phyloP scores from a whole-genome alignment of 2,329 filamentous ascomycete species.

The Talaromyces sp. region DNA sequence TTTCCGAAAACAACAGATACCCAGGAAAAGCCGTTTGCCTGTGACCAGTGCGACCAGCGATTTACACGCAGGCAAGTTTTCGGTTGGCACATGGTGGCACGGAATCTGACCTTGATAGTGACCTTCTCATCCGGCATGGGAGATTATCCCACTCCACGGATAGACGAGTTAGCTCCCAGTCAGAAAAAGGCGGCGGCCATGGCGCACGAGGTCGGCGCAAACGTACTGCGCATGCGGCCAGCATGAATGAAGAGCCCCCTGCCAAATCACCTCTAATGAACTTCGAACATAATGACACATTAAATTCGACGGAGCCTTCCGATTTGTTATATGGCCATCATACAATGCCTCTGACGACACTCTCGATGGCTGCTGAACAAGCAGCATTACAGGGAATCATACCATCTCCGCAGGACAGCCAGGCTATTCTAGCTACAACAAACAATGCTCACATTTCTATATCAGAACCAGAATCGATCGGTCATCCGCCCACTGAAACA shows the following conservation, averaged over 20 bases:
- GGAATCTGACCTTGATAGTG: slow-evolving; percentile 21
- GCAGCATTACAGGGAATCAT: slow-evolving; percentile 4
- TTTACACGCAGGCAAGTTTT: slow-evolving; percentile 36
- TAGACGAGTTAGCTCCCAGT: not conserved
- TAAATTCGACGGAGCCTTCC: not conserved
- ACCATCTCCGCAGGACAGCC: not conserved
- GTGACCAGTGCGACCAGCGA: slow-evolving; percentile 36
- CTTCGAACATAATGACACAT: slow-evolving; percentile 4
- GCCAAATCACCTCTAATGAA: slow-evolving; percentile 19
- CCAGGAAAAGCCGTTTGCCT: slow-evolving; percentile 38
- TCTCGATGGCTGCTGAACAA: slow-evolving; percentile 37
- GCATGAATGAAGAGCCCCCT: slow-evolving; percentile 15
- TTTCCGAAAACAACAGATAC: slow-evolving; percentile 22
- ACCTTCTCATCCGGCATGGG: slow-evolving; percentile 38
- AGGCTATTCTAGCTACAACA: not conserved
- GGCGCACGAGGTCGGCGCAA: slow-evolving; percentile 1
- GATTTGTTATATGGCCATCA: slow-evolving; percentile 10
- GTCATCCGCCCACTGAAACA: not conserved
- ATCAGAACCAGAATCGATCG: not conserved
- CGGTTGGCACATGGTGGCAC: not conserved
- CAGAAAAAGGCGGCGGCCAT: not conserved
- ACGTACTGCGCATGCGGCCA: slow-evolving; percentile 9
- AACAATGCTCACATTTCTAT: not conserved
- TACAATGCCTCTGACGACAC: slow-evolving; percentile 32
- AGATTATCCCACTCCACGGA: slow-evolving; percentile 28